Conservation (phyloP, 78 protist genomes). For the Trichosphaerium sp. region DNA sequence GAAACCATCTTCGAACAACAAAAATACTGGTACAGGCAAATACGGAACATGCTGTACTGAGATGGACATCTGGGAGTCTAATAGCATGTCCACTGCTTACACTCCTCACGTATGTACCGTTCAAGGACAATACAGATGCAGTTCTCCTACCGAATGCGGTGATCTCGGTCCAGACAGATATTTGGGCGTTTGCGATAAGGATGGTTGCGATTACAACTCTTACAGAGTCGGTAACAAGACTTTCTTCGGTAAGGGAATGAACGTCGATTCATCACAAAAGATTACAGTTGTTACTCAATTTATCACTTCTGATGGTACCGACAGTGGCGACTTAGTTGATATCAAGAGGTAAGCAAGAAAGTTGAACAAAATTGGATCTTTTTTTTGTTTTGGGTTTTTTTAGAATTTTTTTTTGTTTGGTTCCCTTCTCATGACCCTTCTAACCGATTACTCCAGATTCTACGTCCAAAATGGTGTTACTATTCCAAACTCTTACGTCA, state of each 20-base stretch:
- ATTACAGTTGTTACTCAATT: constrained; percentile 20
- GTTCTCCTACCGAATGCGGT: not conserved
- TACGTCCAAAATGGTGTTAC: constrained; percentile 6
- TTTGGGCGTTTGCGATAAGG: constrained; percentile 13
- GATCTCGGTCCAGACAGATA: not conserved
- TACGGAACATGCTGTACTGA: constrained; percentile 2
- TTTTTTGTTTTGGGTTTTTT: too few relatives aligned
- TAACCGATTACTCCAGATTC: too few relatives aligned
- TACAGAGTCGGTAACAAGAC: constrained; percentile 12
- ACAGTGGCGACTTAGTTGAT: not conserved
- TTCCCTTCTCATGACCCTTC: too few relatives aligned
- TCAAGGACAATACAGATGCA: constrained; percentile 1
- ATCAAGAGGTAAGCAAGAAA: too few relatives aligned
- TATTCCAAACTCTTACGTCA: not conserved
- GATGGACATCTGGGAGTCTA: constrained; percentile 47
- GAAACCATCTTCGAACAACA: not conserved
- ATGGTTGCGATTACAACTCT: constrained; percentile 24
- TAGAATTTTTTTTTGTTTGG: too few relatives aligned
- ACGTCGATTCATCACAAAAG: constrained; percentile 7
- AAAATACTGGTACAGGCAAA: constrained; percentile 3
- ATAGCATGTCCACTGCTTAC: constrained; percentile 7
- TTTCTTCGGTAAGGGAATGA: constrained; percentile 6
- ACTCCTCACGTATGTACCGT: constrained; percentile 13
- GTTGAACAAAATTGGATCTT: too few relatives aligned
- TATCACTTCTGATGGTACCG: constrained; percentile 17